phyloP scores from a whole-genome alignment of 257 asterid genomes.

The Jasminum sambac region DNA sequence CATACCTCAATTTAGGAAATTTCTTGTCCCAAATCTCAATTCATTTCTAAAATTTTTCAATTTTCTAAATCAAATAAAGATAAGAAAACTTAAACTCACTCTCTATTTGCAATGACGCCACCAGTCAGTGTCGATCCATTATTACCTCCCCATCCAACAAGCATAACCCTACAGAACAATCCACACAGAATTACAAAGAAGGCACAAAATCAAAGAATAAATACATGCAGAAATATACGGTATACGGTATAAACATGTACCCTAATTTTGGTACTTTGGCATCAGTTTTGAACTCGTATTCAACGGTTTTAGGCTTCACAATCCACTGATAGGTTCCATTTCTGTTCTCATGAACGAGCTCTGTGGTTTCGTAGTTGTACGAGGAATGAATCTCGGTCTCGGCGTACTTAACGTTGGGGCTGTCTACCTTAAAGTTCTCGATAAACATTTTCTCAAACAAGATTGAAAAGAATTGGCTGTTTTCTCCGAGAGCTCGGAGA shows the following conservation, averaged over 20 bases:
- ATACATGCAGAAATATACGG: neutral
- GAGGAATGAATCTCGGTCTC: conserved; percentile 76
- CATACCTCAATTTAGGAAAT: conserved; percentile 21
- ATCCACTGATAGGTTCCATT: conserved; percentile 81
- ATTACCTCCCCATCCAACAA: conserved; percentile 99
- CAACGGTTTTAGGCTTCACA: conserved; percentile 84
- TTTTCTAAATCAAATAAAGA: neutral
- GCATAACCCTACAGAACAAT: conserved; percentile 68
- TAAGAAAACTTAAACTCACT: conserved; percentile 49
- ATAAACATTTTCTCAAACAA: conserved; percentile 56
- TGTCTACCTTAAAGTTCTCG: conserved; percentile 85
- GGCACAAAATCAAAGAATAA: neutral
- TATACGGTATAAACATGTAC: conserved; percentile 28
- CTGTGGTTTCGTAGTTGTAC: conserved; percentile 83
- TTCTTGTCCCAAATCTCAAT: conserved; percentile 3
- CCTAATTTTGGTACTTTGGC: conserved; percentile 84
- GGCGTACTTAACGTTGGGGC: conserved; percentile 85
- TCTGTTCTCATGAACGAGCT: conserved; percentile 83
- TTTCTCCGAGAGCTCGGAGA: neutral
- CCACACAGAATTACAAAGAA: neutral
- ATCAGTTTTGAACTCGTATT: conserved; percentile 84
- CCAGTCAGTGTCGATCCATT: conserved; percentile 93
- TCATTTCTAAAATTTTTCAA: neutral
- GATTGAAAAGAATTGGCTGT: neutral
- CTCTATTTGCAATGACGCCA: conserved; percentile 87